Percentiles rank a stretch among this genome's conserved stretches.
Conservation (phyloP, 805 yeast species). For the Lipomyces oligophaga region DNA sequence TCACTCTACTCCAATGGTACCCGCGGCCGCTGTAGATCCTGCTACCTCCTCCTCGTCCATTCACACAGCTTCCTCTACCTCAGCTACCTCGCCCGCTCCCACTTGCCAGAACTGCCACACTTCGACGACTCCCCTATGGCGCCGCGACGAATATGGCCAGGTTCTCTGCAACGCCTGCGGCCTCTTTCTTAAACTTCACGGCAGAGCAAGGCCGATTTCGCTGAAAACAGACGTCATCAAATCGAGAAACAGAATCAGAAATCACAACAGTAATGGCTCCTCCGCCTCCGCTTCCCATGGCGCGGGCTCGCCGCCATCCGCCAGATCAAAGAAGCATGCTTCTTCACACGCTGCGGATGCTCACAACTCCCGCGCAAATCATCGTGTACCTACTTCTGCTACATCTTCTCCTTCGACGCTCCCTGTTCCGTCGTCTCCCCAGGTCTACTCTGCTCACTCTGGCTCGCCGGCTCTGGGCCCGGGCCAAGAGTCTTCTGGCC, state of each 20-base stretch:
- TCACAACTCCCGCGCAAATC: slow-evolving; percentile 1
- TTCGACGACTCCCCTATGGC: slow-evolving; percentile 91
- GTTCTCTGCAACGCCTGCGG: slow-evolving; percentile 96
- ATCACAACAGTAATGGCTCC: slow-evolving; percentile 1
- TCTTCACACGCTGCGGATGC: slow-evolving; percentile 9
- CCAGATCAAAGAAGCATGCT: too few species aligned
- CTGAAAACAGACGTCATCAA: slow-evolving; percentile 89
- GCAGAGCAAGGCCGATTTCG: slow-evolving; percentile 86
- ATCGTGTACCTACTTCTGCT: slow-evolving; percentile 1
- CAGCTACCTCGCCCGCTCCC: slow-evolving; percentile 37
- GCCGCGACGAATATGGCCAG: slow-evolving; percentile 87
- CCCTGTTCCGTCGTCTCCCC: slow-evolving; percentile 6
- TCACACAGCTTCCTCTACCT: slow-evolving; percentile 7
- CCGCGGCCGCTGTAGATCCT: slow-evolving; percentile 1
- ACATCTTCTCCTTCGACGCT: slow-evolving; percentile 1
- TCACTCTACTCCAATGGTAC: slow-evolving; percentile 1
- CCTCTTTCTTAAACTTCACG: slow-evolving; percentile 80
- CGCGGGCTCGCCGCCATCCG: slow-evolving; percentile 4
- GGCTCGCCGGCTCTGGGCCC: slow-evolving; percentile 12
- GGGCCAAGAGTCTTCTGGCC: slow-evolving; percentile 15
- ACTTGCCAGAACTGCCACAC: slow-evolving; percentile 88
- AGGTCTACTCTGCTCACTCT: not conserved
- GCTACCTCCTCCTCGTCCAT: slow-evolving; percentile 2
- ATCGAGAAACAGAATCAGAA: slow-evolving; percentile 77
- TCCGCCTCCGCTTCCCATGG: not conserved